A percentile compares a stretch with the other conserved stretches of the same genome.
phyloP scores from a whole-genome alignment of 1,284 basidiomycete genomes.

The Tilletia indica region DNA sequence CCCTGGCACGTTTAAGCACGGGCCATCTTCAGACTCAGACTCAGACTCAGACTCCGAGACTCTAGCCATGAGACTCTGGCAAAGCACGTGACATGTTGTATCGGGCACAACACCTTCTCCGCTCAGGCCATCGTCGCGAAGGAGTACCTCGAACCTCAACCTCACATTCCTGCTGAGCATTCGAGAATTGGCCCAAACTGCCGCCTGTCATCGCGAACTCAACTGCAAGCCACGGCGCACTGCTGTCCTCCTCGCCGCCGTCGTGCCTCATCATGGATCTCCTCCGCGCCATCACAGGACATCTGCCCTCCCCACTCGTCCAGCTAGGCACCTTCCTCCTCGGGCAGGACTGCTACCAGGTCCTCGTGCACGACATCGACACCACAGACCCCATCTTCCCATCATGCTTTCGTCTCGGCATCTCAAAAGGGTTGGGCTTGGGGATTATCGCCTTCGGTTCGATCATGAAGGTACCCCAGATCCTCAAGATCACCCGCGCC shows the following conservation, averaged over 20 bases:
- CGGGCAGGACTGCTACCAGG: constrained; percentile 73
- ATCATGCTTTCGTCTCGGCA: constrained; percentile 79
- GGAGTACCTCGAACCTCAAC: no score
- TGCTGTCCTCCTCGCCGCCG: background rate
- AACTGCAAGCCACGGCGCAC: background rate
- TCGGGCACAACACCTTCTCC: no score
- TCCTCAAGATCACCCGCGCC: constrained; percentile 62
- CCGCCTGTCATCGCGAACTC: constrained; percentile 1
- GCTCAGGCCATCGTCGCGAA: no score
- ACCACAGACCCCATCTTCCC: constrained; percentile 65
- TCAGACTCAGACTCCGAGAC: no score
- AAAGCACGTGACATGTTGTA: no score
- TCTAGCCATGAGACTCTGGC: no score
- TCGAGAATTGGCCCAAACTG: constrained; percentile 1
- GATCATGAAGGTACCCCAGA: constrained; percentile 93
- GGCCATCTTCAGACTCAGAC: no score
- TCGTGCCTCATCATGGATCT: constrained; percentile 8
- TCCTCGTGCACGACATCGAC: constrained; percentile 83
- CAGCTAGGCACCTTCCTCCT: constrained; percentile 4
- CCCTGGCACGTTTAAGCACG: no score
- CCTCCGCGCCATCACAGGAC: constrained; percentile 5
- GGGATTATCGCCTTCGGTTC: constrained; percentile 89
- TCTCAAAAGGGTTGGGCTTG: constrained; percentile 88
- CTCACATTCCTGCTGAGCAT: no score
- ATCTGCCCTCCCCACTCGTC: constrained; percentile 14